Evolutionary conservation across 371 early-diverging fungal species (phyloP), one percentile per base, ranked within the genome.

Genomic region (Haplosporangium sp.): DNA sequence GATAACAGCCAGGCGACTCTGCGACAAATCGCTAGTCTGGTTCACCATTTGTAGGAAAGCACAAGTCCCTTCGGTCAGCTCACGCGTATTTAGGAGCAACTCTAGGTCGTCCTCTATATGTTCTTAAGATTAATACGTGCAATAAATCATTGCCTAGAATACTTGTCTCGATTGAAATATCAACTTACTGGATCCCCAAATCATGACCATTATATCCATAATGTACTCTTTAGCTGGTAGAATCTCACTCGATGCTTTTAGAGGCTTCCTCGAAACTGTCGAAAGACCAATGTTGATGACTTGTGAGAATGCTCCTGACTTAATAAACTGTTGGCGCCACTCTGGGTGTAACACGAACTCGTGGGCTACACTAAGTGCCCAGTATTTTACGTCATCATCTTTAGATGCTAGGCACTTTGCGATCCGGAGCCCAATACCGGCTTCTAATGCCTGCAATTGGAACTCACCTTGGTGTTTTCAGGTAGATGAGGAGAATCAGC

Each of bases 361-460:
- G 56, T 87, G 87, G 1, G 88, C 83, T 63, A 89, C 83, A 8
- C 91, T 83, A 47, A 93, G 75, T 11, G 93, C 88, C 94, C 94
- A 94, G 58, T 92, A 92, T 34, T 88, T 86, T 4, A 92, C 89
- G 76, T 94, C 94, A 17, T 88, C 90, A 65, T 94, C 94, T n/a
- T 86, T 86, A 17, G 88, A 75, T n/a, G 88, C 87, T n/a, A 94
- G 71, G 53, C 88, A 90, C 17, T 85, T 85, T 75, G 90, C 84
- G 48, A 91, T 87, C 52, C 92, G 90, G 60, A 85, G 84, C 0
- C 93, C 85, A 57, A 92, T 87, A 0, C 92, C 92, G 0, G 84
- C 74, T 19, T 82, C 69, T 2, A 94, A 74, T 77, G 93, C 91
- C 38, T 93, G 86, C 38, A 65, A 37, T 63, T 91, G 89, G 70